These are phyloP conservation scores for Cryphonectria parasitica DNA, from an alignment of 2,329 filamentous ascomycete species.

Conservation along the genomic window DNA sequence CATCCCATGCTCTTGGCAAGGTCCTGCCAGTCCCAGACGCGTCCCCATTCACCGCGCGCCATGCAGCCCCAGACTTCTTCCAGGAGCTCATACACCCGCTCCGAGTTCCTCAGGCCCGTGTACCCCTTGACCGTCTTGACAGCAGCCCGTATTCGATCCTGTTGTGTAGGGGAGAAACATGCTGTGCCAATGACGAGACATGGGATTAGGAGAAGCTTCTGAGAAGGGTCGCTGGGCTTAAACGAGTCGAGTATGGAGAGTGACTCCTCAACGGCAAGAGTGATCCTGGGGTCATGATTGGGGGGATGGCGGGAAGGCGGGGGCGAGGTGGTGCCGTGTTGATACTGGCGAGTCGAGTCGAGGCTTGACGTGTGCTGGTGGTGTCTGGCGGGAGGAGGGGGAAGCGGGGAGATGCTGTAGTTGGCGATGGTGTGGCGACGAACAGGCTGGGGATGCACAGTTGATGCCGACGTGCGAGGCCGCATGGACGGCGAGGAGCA, in stretches of 20 bases:
- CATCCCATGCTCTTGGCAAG: slow-evolving; percentile 57
- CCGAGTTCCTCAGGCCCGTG: slow-evolving; percentile 62
- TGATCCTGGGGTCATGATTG: slow-evolving; percentile 56
- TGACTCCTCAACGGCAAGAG: slow-evolving; percentile 59
- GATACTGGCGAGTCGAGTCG: slow-evolving; percentile 25
- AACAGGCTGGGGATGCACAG: slow-evolving; percentile 21
- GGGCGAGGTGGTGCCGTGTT: slow-evolving; percentile 45
- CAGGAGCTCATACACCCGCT: slow-evolving; percentile 56
- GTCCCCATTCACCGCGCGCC: slow-evolving; percentile 59
- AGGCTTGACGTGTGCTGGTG: slow-evolving; percentile 30
- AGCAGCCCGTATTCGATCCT: slow-evolving; percentile 55
- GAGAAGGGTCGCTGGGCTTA: slow-evolving; percentile 59
- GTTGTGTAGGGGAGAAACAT: slow-evolving; percentile 57
- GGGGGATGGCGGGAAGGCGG: slow-evolving; percentile 51
- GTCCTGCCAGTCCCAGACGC: slow-evolving; percentile 68
- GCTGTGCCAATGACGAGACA: slow-evolving; percentile 65
- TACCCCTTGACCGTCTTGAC: slow-evolving; percentile 59
- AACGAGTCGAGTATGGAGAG: slow-evolving; percentile 59
- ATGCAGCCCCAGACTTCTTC: slow-evolving; percentile 64
- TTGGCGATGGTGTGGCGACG: slow-evolving; percentile 35
- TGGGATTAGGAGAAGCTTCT: slow-evolving; percentile 63
- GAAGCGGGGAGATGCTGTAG: slow-evolving; percentile 31
- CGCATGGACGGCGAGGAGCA: slow-evolving; percentile 40
- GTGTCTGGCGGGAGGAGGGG: slow-evolving; percentile 28
- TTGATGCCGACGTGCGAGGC: slow-evolving; percentile 30